Base-by-base conservation (phyloP, 176 grass and related monocot genomes). In the Elaeis guineensis region DNA sequence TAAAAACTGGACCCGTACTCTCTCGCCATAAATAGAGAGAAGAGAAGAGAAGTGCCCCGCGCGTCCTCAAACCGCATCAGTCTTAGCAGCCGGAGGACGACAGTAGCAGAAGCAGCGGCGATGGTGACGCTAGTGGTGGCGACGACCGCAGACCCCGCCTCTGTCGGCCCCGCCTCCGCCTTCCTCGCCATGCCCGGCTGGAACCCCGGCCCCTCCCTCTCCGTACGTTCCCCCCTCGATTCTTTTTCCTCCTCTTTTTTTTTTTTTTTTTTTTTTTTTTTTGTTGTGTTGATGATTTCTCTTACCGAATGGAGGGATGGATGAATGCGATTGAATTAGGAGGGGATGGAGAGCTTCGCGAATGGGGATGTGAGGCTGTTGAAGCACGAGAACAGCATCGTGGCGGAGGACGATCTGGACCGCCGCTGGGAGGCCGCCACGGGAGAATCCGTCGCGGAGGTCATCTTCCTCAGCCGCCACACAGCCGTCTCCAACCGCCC, bases 401-500 rank as follows among this genome's bases (percentile, higher is more conserved):
- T 81, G 22, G 78, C 62, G 16, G 86, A 90, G 86, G 81, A 90
- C 59, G 50, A 90, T 54, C 86, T 90, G 52, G 86, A 90, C 26
- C 54, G 3, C 21, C 55, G 86, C 24, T 90, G 82, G 86, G 50
- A 85, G 75, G 78, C 53, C 50, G 71, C 82, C 59, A 90, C 86
- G 12, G 82, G 82, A 44, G 86, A 85, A 68, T 7, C 18, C 19
- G 82, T 90, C 57, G 74, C 68, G 3, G 86, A 85, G 78, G 59
- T 90, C 68, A 85, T 90, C 62, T 90, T 90, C 58, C 82, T 90
- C 75, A 90, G 86, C 64, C 80, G 78, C 50, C 82, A 90, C 71
- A 85, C 86, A n/a, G 86, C 86, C 48, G 78, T 82, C 39, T 90
- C 86, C 54, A 78, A 78, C 30, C 86, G 82, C 16, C 86, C 86